These are phyloP conservation scores for Imleria badia DNA, from an alignment of 768 basidiomycete genomes.

Conservation along the genomic window DNA sequence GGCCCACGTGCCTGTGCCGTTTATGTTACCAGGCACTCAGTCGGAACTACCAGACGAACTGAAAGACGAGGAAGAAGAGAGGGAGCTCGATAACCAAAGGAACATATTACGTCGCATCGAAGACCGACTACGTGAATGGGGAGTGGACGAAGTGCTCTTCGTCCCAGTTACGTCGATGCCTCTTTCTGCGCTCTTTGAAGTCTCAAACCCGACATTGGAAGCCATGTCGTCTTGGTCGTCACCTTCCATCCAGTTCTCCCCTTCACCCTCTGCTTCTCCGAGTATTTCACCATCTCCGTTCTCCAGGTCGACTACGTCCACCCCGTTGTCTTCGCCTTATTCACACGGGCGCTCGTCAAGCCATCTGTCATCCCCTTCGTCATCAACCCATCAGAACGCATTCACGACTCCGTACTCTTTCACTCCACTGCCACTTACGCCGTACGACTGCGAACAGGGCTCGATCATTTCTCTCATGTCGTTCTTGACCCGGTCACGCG, in stretches of 20 bases:
- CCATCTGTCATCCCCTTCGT: conserved; percentile 28
- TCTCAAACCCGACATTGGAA: conserved; percentile 20
- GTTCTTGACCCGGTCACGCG: conserved; percentile 27
- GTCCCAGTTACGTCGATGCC: conserved; percentile 34
- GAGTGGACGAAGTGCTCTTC: conserved; percentile 76
- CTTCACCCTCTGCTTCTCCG: conserved; percentile 30
- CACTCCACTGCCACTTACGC: conserved; percentile 26
- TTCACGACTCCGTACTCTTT: conserved; percentile 33
- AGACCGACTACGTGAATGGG: conserved; percentile 61
- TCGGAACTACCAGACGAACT: conserved; percentile 38
- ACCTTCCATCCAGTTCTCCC: conserved; percentile 25
- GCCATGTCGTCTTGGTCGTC: conserved; percentile 22
- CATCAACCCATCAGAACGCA: conserved; percentile 23
- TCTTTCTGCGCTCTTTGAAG: conserved; percentile 23
- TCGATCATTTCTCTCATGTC: conserved; percentile 27
- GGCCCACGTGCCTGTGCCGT: conserved; percentile 56
- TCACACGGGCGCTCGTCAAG: conserved; percentile 24
- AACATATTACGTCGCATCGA: conserved; percentile 47
- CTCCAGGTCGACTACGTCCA: conserved; percentile 30
- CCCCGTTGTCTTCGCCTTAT: conserved; percentile 33
- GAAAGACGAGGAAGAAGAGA: conserved; percentile 31
- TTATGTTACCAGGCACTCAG: conserved; percentile 30
- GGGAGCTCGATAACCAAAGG: conserved; percentile 40
- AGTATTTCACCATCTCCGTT: conserved; percentile 35
- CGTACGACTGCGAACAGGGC: conserved; percentile 28